Conservation (phyloP, 2,329 filamentous ascomycete genomes). For the Diaporthe vexans region DNA sequence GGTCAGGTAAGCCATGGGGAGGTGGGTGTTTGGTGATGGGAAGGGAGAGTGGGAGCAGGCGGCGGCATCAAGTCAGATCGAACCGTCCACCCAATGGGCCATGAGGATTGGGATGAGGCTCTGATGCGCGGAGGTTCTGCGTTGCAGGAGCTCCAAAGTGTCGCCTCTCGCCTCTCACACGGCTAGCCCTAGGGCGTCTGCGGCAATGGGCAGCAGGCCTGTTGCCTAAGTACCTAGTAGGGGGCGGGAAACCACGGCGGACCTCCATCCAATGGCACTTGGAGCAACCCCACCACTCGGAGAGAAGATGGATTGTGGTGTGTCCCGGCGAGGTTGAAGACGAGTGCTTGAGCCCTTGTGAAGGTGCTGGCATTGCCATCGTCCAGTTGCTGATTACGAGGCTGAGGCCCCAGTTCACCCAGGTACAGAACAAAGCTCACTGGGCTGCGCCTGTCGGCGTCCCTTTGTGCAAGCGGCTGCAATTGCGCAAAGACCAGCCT, state of each 20-base stretch:
- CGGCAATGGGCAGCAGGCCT: conserved; percentile 13
- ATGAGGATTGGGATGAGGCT: conserved; percentile 2
- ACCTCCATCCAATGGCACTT: conserved; percentile 7
- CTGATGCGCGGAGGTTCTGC: conserved; percentile 22
- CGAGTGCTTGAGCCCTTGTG: neutral
- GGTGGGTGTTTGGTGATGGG: conserved; percentile 24
- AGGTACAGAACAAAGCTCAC: conserved; percentile 7
- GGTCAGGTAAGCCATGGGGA: conserved; percentile 38
- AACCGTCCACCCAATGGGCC: neutral
- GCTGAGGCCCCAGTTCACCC: neutral
- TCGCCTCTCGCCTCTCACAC: conserved; percentile 12
- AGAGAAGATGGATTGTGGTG: neutral
- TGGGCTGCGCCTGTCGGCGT: neutral
- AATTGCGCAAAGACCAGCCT: neutral
- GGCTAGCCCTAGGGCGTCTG: conserved; percentile 12
- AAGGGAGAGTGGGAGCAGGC: neutral
- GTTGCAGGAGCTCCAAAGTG: conserved; percentile 10
- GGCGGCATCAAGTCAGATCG: conserved; percentile 26
- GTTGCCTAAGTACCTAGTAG: neutral
- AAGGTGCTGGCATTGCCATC: neutral
- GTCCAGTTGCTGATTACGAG: conserved; percentile 3
- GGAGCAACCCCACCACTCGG: conserved; percentile 20
- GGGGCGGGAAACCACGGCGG: too few species aligned
- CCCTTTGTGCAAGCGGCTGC: neutral
- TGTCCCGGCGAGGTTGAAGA: neutral